phyloP scores from a whole-genome alignment of 179 eudicot genomes.

The Kewa caespitosa region DNA sequence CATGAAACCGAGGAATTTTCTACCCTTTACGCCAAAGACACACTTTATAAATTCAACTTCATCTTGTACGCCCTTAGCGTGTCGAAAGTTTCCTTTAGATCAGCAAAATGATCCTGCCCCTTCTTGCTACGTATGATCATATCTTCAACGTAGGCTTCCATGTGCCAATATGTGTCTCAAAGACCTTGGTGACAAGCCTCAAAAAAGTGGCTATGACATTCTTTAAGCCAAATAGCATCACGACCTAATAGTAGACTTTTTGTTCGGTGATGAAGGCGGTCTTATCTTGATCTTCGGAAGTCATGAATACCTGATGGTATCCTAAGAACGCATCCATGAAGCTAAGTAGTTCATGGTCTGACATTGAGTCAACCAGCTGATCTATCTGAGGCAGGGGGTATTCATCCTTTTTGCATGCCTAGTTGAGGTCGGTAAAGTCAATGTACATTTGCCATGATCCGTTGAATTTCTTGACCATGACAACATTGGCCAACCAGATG shows the following conservation, averaged over 20 bases:
- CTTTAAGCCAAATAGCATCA: constrained; percentile 11
- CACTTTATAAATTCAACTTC: neutral
- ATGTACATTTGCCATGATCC: constrained; percentile 6
- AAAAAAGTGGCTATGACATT: neutral
- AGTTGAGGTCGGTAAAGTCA: neutral
- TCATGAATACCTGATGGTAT: constrained; percentile 3
- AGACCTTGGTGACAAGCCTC: neutral
- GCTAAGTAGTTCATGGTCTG: neutral
- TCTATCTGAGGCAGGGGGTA: neutral
- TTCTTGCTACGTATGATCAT: neutral
- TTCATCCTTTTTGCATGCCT: neutral
- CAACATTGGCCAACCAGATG: neutral
- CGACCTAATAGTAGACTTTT: neutral
- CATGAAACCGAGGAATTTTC: neutral
- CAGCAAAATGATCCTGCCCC: neutral
- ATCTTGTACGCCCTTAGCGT: neutral
- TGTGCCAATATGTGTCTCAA: neutral
- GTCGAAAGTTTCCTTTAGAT: neutral
- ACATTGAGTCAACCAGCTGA: neutral
- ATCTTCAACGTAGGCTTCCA: neutral
- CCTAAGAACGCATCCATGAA: constrained; percentile 8
- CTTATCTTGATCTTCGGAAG: neutral
- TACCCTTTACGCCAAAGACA: neutral
- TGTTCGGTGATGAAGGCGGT: neutral
- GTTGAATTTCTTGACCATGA: constrained; percentile 1